Evolutionary conservation across 1,284 basidiomycete species (phyloP).

Genomic region (Heimioporus retisporus): DNA sequence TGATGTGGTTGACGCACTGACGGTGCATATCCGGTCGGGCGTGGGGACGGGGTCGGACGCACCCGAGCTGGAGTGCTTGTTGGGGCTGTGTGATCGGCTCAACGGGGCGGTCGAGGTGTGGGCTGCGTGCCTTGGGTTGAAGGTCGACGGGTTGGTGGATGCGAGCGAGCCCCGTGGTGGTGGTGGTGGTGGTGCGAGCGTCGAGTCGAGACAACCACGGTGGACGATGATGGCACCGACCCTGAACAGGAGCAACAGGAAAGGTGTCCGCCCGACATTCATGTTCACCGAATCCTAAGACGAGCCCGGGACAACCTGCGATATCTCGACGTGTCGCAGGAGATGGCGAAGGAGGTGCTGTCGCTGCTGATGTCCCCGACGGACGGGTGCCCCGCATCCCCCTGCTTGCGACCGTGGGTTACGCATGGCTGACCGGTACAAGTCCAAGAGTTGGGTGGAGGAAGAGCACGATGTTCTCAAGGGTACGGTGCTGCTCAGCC

Average conservation of each 20-base stretch:
- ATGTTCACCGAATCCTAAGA: conserved; percentile 72
- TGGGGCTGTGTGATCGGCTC: conserved; percentile 80
- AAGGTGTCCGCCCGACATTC: conserved; percentile 76
- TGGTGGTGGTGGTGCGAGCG: conserved; percentile 18
- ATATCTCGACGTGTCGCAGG: conserved; percentile 44
- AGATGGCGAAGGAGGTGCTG: conserved; percentile 44
- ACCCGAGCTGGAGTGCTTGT: conserved; percentile 68
- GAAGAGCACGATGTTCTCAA: conserved; percentile 95
- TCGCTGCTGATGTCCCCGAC: conserved; percentile 58
- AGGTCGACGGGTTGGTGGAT: conserved; percentile 30
- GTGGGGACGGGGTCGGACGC: conserved; percentile 60
- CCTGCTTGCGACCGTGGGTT: too few relatives aligned
- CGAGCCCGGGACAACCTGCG: conserved; percentile 56
- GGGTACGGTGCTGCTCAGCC: conserved; percentile 81
- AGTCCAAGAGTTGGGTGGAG: conserved; percentile 83
- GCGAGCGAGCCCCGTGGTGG: conserved; percentile 10
- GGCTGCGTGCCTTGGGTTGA: conserved; percentile 54
- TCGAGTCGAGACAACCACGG: conserved; percentile 30
- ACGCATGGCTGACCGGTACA: conserved; percentile 31
- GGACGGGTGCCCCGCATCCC: conserved; percentile 50
- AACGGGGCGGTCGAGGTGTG: conserved; percentile 61
- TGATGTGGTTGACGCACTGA: conserved; percentile 67
- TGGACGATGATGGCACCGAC: conserved; percentile 60
- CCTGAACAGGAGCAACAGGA: conserved; percentile 74
- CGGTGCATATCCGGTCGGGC: conserved; percentile 59